Percentiles rank a stretch among this genome's conserved stretches.
Evolutionary conservation across 2,329 filamentous ascomycete species (phyloP).

Genomic region (Coniochaeta sp.): DNA sequence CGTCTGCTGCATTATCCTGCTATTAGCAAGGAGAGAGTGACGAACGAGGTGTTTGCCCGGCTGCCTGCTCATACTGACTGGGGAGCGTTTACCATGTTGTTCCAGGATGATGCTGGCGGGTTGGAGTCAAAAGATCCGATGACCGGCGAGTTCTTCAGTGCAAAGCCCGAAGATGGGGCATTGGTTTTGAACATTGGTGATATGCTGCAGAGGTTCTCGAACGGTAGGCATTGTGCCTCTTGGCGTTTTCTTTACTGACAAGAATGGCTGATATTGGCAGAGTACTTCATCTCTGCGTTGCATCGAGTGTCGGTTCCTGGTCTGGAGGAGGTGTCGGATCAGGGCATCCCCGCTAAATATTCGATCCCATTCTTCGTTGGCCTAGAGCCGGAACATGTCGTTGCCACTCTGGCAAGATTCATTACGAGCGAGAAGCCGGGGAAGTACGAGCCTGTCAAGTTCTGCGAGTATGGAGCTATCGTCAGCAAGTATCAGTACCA

Average conservation of each 20-base stretch:
- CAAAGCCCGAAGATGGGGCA: conserved; percentile 9
- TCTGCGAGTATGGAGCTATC: conserved; percentile 14
- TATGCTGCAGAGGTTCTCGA: conserved; percentile 18
- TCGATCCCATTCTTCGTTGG: neutral
- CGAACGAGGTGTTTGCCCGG: neutral
- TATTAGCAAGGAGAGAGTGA: neutral
- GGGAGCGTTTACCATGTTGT: conserved; percentile 41
- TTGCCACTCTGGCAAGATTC: conserved; percentile 8
- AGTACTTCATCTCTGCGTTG: conserved; percentile 16
- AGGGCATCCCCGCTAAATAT: neutral
- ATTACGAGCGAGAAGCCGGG: conserved; percentile 9
- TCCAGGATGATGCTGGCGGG: conserved; percentile 44
- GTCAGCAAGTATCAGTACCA: conserved; percentile 13
- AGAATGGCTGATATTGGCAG: neutral
- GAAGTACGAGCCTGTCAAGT: conserved; percentile 16
- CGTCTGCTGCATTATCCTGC: neutral
- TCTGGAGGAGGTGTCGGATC: neutral
- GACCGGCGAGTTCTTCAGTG: conserved; percentile 21
- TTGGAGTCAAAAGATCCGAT: conserved; percentile 30
- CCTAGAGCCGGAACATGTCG: neutral
- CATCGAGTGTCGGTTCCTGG: conserved; percentile 3
- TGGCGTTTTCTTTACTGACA: no score
- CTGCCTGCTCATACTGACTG: neutral
- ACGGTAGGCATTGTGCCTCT: neutral
- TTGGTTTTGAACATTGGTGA: conserved; percentile 17